Evolutionary conservation across 2,329 filamentous ascomycete genomes (phyloP).

Genomic region (Ustilaginoidea virens): DNA sequence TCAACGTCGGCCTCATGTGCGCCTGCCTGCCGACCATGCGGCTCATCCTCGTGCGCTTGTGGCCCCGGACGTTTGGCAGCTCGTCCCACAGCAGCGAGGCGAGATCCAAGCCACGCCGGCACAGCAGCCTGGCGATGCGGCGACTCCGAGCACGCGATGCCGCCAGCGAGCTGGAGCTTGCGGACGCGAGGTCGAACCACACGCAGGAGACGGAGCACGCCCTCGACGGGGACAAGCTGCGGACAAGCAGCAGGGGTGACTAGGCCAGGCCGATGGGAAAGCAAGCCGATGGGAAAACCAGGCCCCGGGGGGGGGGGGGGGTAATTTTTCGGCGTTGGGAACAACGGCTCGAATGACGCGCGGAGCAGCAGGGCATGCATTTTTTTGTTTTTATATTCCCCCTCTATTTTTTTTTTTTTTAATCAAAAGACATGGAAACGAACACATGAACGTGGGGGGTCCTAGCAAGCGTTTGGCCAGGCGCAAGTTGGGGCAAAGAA

Average conservation of each 20-base stretch:
- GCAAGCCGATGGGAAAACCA: no score
- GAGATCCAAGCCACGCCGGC: not conserved
- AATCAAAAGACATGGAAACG: no score
- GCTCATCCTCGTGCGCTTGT: conserved; percentile 2
- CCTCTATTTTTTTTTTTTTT: no score
- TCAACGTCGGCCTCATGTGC: conserved; percentile 6
- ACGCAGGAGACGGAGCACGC: not conserved
- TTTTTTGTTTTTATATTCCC: no score
- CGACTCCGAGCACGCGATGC: conserved; percentile 1
- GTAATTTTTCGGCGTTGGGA: no score
- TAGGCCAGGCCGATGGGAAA: no score
- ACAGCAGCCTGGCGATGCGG: not conserved
- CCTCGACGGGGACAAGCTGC: not conserved
- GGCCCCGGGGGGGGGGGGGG: no score
- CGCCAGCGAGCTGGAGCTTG: not conserved
- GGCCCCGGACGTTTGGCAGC: conserved; percentile 4
- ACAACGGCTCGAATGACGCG: no score
- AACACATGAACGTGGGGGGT: no score
- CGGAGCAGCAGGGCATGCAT: no score
- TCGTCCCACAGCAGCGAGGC: not conserved
- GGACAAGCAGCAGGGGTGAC: not conserved
- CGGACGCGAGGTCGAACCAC: not conserved
- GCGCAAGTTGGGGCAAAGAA: no score
- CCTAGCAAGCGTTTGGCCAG: no score
- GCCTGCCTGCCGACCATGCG: conserved; percentile 3